Evolutionary conservation across 2,329 filamentous ascomycete genomes (phyloP).

Genomic region (Bimuria novae-zelandiae): DNA sequence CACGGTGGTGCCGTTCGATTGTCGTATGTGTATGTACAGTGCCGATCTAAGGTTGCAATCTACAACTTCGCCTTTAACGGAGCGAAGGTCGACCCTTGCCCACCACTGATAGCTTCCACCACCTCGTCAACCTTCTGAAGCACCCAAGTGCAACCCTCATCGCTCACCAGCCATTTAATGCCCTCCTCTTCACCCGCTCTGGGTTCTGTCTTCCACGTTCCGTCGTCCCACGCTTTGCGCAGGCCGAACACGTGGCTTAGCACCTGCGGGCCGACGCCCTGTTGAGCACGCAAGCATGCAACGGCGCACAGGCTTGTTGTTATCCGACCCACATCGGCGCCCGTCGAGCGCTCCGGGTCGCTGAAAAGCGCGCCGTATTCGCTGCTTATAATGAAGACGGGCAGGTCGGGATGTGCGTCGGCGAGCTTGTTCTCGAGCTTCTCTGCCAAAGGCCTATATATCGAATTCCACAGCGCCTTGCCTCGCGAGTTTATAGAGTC

Average conservation of each 20-base stretch:
- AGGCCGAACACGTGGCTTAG: slow-evolving; percentile 80
- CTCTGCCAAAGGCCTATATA: slow-evolving; percentile 74
- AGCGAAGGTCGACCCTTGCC: slow-evolving; percentile 36
- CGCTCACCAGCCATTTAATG: slow-evolving; percentile 64
- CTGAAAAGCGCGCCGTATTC: slow-evolving; percentile 77
- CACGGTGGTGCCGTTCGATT: not conserved
- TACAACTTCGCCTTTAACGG: slow-evolving; percentile 36
- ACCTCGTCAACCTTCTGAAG: slow-evolving; percentile 65
- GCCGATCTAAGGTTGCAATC: not conserved
- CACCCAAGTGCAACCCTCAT: slow-evolving; percentile 69
- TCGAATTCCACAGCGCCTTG: slow-evolving; percentile 70
- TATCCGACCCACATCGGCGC: slow-evolving; percentile 66
- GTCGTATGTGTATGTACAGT: not conserved
- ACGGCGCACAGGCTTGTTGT: slow-evolving; percentile 76
- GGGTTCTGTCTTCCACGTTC: slow-evolving; percentile 55
- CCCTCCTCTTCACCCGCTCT: slow-evolving; percentile 58
- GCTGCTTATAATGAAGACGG: slow-evolving; percentile 74
- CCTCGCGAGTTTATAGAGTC: slow-evolving; percentile 62
- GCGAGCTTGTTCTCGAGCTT: slow-evolving; percentile 75
- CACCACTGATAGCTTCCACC: slow-evolving; percentile 48
- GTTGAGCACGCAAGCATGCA: slow-evolving; percentile 75
- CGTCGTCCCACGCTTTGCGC: slow-evolving; percentile 75
- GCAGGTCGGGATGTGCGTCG: slow-evolving; percentile 78
- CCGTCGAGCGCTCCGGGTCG: slow-evolving; percentile 61
- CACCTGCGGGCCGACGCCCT: slow-evolving; percentile 82